Base-by-base conservation (phyloP, 1,139 yeast species). In the Geotrichum phurueaensis region DNA sequence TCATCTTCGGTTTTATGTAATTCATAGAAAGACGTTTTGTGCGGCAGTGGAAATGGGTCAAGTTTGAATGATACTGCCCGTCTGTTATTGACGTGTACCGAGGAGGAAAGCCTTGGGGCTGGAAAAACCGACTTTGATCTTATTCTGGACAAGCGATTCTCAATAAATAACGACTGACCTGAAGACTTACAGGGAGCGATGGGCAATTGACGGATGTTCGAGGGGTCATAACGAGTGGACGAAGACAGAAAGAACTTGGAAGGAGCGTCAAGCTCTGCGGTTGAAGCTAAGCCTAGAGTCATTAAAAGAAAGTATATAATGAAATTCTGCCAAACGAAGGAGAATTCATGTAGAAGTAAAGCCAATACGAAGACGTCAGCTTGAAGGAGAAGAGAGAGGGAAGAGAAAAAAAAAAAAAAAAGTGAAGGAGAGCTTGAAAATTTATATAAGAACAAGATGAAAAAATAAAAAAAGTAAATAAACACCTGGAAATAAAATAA, bases 11-110 rank as follows among this genome's bases (percentile, higher is more conserved):
- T 43, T 45, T 55, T 13, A 53, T 45, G 9, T 27, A 53, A 23
- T 23, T 53, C 50, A 51, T 52, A 59, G 48, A 39, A 33, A 51
- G 64, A 45, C 12, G 56, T 54, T 47, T 65, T 65, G 51, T 65
- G 68, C 25, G 68, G 66, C 15, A 65, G 56, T 27, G 67, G 66
- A 15, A 65, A 61, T 25, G 29, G 36, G 25, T 23, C 59, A 13
- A 56, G 25, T 15, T 48, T 53, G 33, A 56, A 51, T 10, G 59
- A 39, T 27, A 43, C 59, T 18, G 33, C 51, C 29, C 47, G 52
- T 20, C 29, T 43, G 59, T 39, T 39, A 5, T 15, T 33, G 47
- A 39, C 10, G 9, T 39, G 18, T 12, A 10, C 20, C 18, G n/a
- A 39, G 22, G 18, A 15, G 22, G 18, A 39, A n/a, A n/a, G n/a